Evolutionary conservation across 805 yeast species (phyloP).

Genomic region (Maudiozyma turicensis): DNA sequence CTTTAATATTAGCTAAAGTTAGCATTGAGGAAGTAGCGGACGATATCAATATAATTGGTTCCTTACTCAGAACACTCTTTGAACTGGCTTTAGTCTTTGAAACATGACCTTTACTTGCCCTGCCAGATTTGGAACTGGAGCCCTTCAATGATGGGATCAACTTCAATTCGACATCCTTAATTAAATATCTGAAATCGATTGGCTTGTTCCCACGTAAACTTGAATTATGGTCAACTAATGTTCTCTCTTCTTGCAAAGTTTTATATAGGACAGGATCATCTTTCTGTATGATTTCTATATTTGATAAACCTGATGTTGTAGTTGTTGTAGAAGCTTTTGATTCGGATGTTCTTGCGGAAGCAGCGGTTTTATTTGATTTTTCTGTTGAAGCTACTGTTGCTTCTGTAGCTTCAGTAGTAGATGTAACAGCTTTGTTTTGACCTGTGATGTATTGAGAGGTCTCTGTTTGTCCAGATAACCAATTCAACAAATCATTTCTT

Average conservation of each 20-base stretch:
- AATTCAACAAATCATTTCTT: constrained; percentile 72
- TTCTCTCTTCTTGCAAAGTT: constrained; percentile 35
- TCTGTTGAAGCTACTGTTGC: neutral
- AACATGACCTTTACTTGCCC: constrained; percentile 13
- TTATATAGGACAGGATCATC: constrained; percentile 28
- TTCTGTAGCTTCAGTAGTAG: constrained; percentile 1
- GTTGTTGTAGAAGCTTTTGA: neutral
- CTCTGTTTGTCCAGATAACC: constrained; percentile 64
- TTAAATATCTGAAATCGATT: constrained; percentile 57
- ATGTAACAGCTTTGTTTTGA: constrained; percentile 6
- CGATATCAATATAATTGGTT: constrained; percentile 67
- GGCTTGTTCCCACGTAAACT: constrained; percentile 57
- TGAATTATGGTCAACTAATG: constrained; percentile 48
- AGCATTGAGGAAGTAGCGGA: constrained; percentile 71
- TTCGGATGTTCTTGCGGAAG: constrained; percentile 4
- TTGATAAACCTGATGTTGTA: neutral
- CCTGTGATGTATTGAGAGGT: constrained; percentile 42
- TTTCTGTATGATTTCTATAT: constrained; percentile 8
- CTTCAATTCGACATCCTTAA: constrained; percentile 53
- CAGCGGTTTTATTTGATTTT: neutral
- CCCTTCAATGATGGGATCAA: constrained; percentile 44
- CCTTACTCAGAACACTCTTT: constrained; percentile 25
- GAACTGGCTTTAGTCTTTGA: constrained; percentile 10
- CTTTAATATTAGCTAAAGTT: constrained; percentile 54
- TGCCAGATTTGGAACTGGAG: constrained; percentile 19